phyloP scores from a whole-genome alignment of 306 rosid species.

The Cicer arietinum region DNA sequence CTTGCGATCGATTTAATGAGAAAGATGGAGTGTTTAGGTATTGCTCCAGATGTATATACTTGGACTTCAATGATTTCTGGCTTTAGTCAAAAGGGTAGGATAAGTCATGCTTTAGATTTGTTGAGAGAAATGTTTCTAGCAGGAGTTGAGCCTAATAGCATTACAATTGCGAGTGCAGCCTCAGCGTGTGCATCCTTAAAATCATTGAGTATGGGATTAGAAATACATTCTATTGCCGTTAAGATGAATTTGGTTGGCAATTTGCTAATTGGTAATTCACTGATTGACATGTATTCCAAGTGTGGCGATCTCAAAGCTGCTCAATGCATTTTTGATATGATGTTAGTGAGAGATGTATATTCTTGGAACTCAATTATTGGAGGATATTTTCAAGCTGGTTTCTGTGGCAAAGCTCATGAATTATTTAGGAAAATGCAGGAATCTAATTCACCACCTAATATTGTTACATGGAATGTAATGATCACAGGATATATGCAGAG shows the following conservation, averaged over 20 bases:
- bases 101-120: slow-evolving; percentile 66
- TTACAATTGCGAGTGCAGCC: slow-evolving; percentile 71
- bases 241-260: slow-evolving; percentile 59
- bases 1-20: slow-evolving; percentile 76
- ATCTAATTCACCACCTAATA: slow-evolving; percentile 73
- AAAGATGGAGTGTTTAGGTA: slow-evolving; percentile 77
- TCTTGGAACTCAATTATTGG: slow-evolving; percentile 97
- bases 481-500: slow-evolving; percentile 84
- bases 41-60: slow-evolving; percentile 85
- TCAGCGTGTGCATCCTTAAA: slow-evolving; percentile 77
- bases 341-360: slow-evolving; percentile 72
- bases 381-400: slow-evolving; percentile 86
- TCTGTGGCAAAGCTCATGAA: slow-evolving; percentile 87
- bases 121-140: slow-evolving; percentile 66
- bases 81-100: slow-evolving; percentile 71
- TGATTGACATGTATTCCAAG: slow-evolving; percentile 84
- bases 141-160: slow-evolving; percentile 70
- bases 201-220: slow-evolving; percentile 68
- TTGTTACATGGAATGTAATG: slow-evolving; percentile 87
- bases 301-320: slow-evolving; percentile 86
- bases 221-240: slow-evolving; percentile 73
- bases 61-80: slow-evolving; percentile 98
- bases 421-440: slow-evolving; percentile 82
- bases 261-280: slow-evolving; percentile 71
- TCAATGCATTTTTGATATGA: slow-evolving; percentile 61